phyloP scores from a whole-genome alignment of 2,329 filamentous ascomycete genomes.

The Botrytis elliptica region DNA sequence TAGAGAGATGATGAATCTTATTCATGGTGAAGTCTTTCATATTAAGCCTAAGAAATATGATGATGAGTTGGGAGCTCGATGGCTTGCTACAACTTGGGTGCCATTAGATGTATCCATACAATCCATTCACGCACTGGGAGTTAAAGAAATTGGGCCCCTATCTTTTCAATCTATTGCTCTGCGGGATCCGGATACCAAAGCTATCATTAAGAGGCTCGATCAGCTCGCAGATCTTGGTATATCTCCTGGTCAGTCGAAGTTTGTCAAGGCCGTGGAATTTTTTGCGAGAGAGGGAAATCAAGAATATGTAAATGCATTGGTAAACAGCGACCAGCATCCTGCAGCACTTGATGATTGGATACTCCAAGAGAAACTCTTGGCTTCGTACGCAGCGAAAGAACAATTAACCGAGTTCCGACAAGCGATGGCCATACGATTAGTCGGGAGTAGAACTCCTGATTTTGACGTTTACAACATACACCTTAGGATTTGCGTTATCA shows the following conservation, averaged over 20 bases:
- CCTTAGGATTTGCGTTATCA: slow-evolving; percentile 42
- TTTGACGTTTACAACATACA: slow-evolving; percentile 48
- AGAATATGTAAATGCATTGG: slow-evolving; percentile 33
- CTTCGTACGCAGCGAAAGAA: slow-evolving; percentile 49
- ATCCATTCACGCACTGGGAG: slow-evolving; percentile 67
- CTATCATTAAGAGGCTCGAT: slow-evolving; percentile 58
- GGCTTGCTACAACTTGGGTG: slow-evolving; percentile 77
- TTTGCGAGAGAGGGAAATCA: slow-evolving; percentile 58
- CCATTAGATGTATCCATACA: slow-evolving; percentile 70
- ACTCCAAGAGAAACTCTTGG: slow-evolving; percentile 54
- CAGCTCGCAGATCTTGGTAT: slow-evolving; percentile 64
- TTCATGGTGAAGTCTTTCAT: slow-evolving; percentile 36
- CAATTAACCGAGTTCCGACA: slow-evolving; percentile 54
- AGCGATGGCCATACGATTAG: slow-evolving; percentile 53
- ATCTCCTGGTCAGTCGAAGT: slow-evolving; percentile 59
- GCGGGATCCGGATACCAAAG: slow-evolving; percentile 56
- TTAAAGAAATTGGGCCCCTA: slow-evolving; percentile 70
- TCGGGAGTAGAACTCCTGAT: slow-evolving; percentile 42
- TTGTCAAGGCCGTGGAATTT: slow-evolving; percentile 62
- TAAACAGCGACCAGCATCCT: slow-evolving; percentile 61
- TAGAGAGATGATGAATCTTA: slow-evolving; percentile 39
- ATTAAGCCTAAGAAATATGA: slow-evolving; percentile 51
- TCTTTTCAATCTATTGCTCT: slow-evolving; percentile 76
- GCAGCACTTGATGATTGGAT: slow-evolving; percentile 57
- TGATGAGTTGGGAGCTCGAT: slow-evolving; percentile 71